phyloP scores from a whole-genome alignment of 148 eudicot genomes.

The Amaranthus hypochondriacus region DNA sequence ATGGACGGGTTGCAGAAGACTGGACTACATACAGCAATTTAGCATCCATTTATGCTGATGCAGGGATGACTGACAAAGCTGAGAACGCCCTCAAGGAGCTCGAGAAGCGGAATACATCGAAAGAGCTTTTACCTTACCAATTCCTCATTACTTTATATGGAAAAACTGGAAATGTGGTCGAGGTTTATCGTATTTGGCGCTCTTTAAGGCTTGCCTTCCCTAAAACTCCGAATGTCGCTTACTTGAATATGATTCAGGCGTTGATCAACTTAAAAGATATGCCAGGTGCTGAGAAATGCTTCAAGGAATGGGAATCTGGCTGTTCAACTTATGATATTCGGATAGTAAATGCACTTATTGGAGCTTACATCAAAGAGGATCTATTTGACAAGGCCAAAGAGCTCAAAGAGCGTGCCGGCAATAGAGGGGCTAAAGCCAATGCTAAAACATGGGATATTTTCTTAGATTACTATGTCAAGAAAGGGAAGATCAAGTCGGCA shows the following conservation, averaged over 20 bases:
- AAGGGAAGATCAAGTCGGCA: constrained; percentile 50
- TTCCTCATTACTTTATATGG: constrained; percentile 82
- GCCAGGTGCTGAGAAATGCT: constrained; percentile 93
- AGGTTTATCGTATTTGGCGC: constrained; percentile 89
- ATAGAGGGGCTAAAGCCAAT: constrained; percentile 68
- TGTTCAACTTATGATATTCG: constrained; percentile 73
- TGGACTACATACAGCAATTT: constrained; percentile 96
- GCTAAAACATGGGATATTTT: constrained; percentile 92
- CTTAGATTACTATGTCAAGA: constrained; percentile 55
- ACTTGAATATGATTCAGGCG: constrained; percentile 79
- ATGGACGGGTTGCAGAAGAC: constrained; percentile 72
- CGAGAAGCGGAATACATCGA: constrained; percentile 53
- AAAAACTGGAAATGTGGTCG: constrained; percentile 61
- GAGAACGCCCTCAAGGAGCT: constrained; percentile 88
- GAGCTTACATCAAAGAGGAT: constrained; percentile 54
- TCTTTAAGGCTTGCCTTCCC: constrained; percentile 78
- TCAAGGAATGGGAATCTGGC: constrained; percentile 67
- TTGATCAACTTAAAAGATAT: constrained; percentile 77
- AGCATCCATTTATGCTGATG: constrained; percentile 78
- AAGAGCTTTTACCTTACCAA: constrained; percentile 60
- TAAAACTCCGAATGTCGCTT: constrained; percentile 66
- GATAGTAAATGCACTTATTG: constrained; percentile 61
- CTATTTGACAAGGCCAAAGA: constrained; percentile 56
- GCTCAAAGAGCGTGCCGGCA: constrained; percentile 48
- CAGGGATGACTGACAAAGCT: constrained; percentile 61